A percentile compares a stretch with the other conserved stretches of the same genome.
Conservation (phyloP, 2,329 filamentous ascomycete species). For the Trichoderma simmonsii region DNA sequence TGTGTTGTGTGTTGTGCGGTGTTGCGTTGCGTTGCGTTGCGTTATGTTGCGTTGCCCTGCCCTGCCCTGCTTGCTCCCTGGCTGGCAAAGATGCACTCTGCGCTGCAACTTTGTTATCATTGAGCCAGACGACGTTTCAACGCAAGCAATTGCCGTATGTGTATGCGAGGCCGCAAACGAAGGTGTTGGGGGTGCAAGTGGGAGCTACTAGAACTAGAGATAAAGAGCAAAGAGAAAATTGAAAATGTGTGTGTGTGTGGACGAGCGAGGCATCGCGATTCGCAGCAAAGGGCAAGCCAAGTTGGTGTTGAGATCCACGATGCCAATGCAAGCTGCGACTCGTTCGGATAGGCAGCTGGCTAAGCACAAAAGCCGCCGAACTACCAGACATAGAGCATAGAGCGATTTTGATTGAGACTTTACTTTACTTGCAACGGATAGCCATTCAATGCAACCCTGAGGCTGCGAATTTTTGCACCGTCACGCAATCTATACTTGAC, state of each 20-base stretch:
- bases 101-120: conserved; percentile 14
- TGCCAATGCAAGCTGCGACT: neutral
- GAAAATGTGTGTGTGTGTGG: neutral
- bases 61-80: neutral
- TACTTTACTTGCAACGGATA: neutral
- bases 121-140: neutral
- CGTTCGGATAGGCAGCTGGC: neutral
- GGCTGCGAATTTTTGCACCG: neutral
- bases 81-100: neutral
- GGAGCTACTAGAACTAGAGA: neutral
- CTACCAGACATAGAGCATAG: neutral
- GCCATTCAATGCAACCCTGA: neutral
- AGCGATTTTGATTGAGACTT: neutral
- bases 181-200: neutral
- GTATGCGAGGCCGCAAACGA: neutral
- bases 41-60: neutral
- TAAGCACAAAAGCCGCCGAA: neutral
- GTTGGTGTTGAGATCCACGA: conserved; percentile 4
- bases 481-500: neutral
- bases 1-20: too few species aligned
- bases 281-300: neutral
- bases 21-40: neutral
- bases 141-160: neutral
- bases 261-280: neutral
- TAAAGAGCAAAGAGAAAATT: neutral